These are phyloP conservation scores for Stygiomarasmius scandens DNA, from an alignment of 1,284 basidiomycete genomes.

Conservation along the genomic window DNA sequence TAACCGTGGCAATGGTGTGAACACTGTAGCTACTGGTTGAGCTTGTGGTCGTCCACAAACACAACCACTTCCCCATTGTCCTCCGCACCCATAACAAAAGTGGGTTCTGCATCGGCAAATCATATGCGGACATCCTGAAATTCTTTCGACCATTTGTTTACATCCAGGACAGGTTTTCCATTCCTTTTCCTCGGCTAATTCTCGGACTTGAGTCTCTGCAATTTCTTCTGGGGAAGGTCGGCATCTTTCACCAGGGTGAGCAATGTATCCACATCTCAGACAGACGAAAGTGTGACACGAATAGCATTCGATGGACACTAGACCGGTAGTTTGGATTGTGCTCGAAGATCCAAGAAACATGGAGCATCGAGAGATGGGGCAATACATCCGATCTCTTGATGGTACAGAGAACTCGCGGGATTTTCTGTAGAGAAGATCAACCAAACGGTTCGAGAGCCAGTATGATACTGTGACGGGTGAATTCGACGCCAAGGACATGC, in stretches of 20 bases:
- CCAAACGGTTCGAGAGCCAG: no score
- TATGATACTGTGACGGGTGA: no score
- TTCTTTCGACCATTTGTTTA: conserved; percentile 21
- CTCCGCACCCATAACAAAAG: conserved; percentile 27
- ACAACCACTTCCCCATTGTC: neutral
- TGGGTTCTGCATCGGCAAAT: conserved; percentile 21
- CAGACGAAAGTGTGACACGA: conserved; percentile 36
- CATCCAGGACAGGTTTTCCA: conserved; percentile 27
- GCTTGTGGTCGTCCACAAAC: no score
- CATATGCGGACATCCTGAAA: conserved; percentile 26
- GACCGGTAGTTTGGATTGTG: neutral
- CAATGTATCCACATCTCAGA: conserved; percentile 37
- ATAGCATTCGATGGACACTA: conserved; percentile 16
- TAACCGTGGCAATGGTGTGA: no score
- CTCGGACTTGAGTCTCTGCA: conserved; percentile 1
- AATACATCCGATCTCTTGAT: conserved; percentile 39
- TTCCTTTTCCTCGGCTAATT: conserved; percentile 20
- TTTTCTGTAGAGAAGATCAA: conserved; percentile 33
- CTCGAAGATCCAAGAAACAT: conserved; percentile 44
- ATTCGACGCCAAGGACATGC: no score
- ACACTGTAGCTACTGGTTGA: no score
- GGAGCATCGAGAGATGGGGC: conserved; percentile 39
- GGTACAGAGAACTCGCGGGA: conserved; percentile 39
- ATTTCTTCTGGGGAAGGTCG: neutral
- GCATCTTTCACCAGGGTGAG: conserved; percentile 29